Base-by-base conservation (phyloP, 176 grass and related monocot species). In the Coix lacrymajobi region DNA sequence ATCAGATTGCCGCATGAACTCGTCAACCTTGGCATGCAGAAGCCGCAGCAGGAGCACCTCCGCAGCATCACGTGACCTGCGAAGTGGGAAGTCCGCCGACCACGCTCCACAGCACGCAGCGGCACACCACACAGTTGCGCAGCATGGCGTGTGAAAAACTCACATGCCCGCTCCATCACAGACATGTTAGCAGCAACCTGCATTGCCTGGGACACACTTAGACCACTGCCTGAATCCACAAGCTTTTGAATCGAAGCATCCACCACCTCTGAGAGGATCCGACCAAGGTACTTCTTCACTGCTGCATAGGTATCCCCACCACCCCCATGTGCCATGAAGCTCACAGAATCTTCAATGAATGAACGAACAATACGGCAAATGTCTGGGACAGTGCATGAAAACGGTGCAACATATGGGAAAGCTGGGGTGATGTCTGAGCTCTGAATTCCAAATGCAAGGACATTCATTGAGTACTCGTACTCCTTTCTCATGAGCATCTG, bases 401-500 rank as follows among this genome's bases (percentile, higher is more conserved):
- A 99, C 1, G 89, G 93, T 3, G 97, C 97, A 15, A 99, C 91
- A 61, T 92, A 99, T 36, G 97, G 97, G 84, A 99, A 99, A 13
- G 93, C 97, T 28, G 97, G 97, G 64, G 79, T 90, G 63, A 99
- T 99, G 76, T 96, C 93, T 19, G 97, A 94, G 73, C 85, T 96
- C 85, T 99, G 97, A 77, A 99, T 96, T 73, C 94, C 93, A 88
- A 99, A 99, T 24, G 97, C 91, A 78, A 96, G 85, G 15, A 99
- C 93, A 62, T 99, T 96, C 97, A 99, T 99, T 36, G 97, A 96
- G 81, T 99, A 99, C 51, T 99, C 97, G 37, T 99, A 99, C 86
- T 99, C 97, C 87, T 96, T 99, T 76, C 91, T 99, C 97, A 99
- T 99, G 46, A 99, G 73, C 97, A 99, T 96, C 79, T 99, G 97